A percentile compares a stretch with the other conserved stretches of the same genome.
Evolutionary conservation across 768 basidiomycete genomes (phyloP).

Genomic region (Crassisporium funariophilum): DNA sequence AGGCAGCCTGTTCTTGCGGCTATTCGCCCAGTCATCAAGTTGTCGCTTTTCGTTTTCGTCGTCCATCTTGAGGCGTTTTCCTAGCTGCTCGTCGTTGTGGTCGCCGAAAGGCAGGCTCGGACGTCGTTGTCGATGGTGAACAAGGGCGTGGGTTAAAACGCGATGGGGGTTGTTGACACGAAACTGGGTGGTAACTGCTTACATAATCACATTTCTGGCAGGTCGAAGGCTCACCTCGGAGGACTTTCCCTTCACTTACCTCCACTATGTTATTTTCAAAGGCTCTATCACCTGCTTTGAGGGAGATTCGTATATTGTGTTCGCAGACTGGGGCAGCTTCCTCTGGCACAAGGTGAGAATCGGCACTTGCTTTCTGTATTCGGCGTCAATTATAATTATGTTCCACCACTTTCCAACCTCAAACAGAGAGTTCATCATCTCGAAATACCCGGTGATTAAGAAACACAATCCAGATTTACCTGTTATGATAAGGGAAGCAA

Average conservation of each 20-base stretch:
- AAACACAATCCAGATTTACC: conserved; percentile 87
- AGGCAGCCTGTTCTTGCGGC: conserved; percentile 77
- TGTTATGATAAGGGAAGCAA: conserved; percentile 78
- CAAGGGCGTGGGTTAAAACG: conserved; percentile 26
- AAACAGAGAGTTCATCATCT: conserved; percentile 78
- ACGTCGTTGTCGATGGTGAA: conserved; percentile 27
- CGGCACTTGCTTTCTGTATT: too few relatives aligned
- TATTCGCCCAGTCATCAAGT: conserved; percentile 76
- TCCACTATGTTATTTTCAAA: conserved; percentile 58
- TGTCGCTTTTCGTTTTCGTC: conserved; percentile 59
- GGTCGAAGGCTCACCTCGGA: too few relatives aligned
- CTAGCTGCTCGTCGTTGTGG: conserved; percentile 16
- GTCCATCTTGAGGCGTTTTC: conserved; percentile 37
- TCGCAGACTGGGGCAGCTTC: conserved; percentile 79
- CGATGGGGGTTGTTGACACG: conserved; percentile 31
- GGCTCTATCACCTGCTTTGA: conserved; percentile 73
- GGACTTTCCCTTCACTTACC: too few relatives aligned
- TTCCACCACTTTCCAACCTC: conserved; percentile 11
- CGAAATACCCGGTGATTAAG: conserved; percentile 76
- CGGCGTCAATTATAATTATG: conserved; percentile 22
- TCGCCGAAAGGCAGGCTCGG: conserved; percentile 17
- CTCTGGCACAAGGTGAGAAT: conserved; percentile 83
- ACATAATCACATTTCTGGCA: conserved; percentile 33
- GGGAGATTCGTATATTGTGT: conserved; percentile 80
- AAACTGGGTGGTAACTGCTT: conserved; percentile 35